phyloP scores from a whole-genome alignment of 73 alveolate species.

The Paramecium biaurelia region DNA sequence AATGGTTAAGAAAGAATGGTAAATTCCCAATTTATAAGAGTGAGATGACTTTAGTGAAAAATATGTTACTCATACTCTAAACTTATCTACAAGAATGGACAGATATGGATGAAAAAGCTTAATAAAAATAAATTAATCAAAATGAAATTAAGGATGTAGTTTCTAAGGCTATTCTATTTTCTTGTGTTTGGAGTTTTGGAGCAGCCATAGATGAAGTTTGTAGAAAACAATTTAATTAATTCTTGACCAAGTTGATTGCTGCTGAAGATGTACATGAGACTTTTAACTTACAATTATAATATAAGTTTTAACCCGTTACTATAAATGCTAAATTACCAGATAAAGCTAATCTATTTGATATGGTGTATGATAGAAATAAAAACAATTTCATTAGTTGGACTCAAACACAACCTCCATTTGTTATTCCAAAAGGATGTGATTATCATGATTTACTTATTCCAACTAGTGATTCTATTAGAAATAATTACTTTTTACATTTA shows the following conservation, averaged over 20 bases:
- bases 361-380: constrained; percentile 77
- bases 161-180: constrained; percentile 82
- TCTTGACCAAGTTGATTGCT: constrained; percentile 76
- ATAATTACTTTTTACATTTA: constrained; percentile 88
- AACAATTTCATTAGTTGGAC: constrained; percentile 78
- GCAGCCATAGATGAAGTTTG: constrained; percentile 96
- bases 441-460: constrained; percentile 96
- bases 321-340: constrained; percentile 62
- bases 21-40: constrained; percentile 72
- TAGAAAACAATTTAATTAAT: constrained; percentile 89
- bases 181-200: constrained; percentile 98
- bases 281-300: background rate
- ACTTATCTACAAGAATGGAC: constrained; percentile 70
- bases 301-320: constrained; percentile 35
- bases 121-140: constrained; percentile 55
- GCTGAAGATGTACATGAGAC: constrained; percentile 75
- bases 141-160: constrained; percentile 91
- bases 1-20: constrained; percentile 65
- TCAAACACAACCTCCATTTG: constrained; percentile 75
- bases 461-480: constrained; percentile 97
- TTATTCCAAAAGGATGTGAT: constrained; percentile 84
- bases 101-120: constrained; percentile 67
- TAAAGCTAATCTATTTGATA: constrained; percentile 70
- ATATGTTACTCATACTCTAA: background rate
- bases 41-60: constrained; percentile 60